phyloP scores from a whole-genome alignment of 2,329 filamentous ascomycete genomes.

The Pseudocercospora crystallina region DNA sequence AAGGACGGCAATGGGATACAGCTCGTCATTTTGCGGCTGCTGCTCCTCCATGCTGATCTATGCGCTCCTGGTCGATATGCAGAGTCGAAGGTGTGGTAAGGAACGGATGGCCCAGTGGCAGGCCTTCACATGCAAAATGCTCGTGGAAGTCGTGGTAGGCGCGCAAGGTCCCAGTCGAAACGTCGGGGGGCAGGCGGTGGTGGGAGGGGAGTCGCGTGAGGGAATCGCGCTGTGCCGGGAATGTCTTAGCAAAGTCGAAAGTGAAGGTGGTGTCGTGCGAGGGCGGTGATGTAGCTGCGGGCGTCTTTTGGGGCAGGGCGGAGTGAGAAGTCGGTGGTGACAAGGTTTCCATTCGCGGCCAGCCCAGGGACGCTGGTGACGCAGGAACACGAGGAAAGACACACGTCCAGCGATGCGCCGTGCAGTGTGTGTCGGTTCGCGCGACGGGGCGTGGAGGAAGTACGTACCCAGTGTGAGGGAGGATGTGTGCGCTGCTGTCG shows the following conservation, averaged over 20 bases:
- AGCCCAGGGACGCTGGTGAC: too few relatives aligned
- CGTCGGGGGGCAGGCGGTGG: slow-evolving; percentile 4
- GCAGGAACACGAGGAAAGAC: not conserved
- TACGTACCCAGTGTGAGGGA: not conserved
- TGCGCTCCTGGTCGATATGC: not conserved
- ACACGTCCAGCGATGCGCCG: too few relatives aligned
- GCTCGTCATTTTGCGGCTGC: slow-evolving; percentile 88
- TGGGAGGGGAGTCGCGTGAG: not conserved
- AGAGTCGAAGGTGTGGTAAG: slow-evolving; percentile 18
- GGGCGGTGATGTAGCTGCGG: too few relatives aligned
- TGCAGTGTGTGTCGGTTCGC: too few relatives aligned
- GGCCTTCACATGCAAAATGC: slow-evolving; percentile 24
- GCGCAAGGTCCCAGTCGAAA: slow-evolving; percentile 11
- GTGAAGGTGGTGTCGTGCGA: too few relatives aligned
- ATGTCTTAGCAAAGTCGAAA: too few relatives aligned
- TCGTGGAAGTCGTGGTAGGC: slow-evolving; percentile 7
- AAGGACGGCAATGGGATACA: slow-evolving; percentile 98
- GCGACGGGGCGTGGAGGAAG: too few relatives aligned
- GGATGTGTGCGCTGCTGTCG: not conserved
- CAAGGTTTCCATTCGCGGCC: too few relatives aligned
- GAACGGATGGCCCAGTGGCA: slow-evolving; percentile 28
- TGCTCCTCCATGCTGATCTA: slow-evolving; percentile 71
- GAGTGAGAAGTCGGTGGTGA: too few relatives aligned
- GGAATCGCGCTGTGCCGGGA: not conserved
- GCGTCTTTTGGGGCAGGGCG: too few relatives aligned